These are phyloP conservation scores for Populus simonii DNA, from an alignment of 345 rosid genomes.

Conservation along the genomic window DNA sequence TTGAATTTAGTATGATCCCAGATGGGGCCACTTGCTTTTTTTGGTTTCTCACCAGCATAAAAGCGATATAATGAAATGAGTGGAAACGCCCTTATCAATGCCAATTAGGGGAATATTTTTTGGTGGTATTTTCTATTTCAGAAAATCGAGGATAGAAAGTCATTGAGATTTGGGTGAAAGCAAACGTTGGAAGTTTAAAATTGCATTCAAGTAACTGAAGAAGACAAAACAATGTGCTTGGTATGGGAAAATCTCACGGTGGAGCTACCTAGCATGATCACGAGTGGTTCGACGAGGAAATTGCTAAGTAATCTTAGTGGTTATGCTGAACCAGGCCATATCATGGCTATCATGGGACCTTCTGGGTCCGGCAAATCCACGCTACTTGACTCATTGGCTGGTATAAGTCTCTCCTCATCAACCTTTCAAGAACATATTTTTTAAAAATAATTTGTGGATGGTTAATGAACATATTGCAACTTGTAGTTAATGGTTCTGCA, in stretches of 20 bases:
- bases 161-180: not conserved
- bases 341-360: slow-evolving; percentile 46
- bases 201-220: too few relatives aligned
- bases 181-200: not conserved
- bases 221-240: slow-evolving; percentile 1
- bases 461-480: not conserved
- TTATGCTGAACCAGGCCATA: slow-evolving; percentile 25
- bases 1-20: too few relatives aligned
- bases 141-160: too few relatives aligned
- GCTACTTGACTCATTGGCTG: slow-evolving; percentile 40
- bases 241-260: slow-evolving; percentile 39
- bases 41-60: too few relatives aligned
- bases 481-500: not conserved
- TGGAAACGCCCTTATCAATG: too few relatives aligned
- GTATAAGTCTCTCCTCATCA: slow-evolving; percentile 6
- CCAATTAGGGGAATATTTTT: too few relatives aligned
- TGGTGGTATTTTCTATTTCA: too few relatives aligned
- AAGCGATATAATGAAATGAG: too few relatives aligned
- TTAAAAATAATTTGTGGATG: not conserved
- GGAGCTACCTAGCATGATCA: not conserved
- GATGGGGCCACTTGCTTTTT: too few relatives aligned
- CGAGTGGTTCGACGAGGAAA: slow-evolving; percentile 9
- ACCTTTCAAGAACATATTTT: not conserved
- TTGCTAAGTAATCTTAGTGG: slow-evolving; percentile 27
- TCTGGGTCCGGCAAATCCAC: slow-evolving; percentile 43